These are phyloP conservation scores for Rubia balearica DNA, from an alignment of 305 asterid genomes.

Conservation along the genomic window DNA sequence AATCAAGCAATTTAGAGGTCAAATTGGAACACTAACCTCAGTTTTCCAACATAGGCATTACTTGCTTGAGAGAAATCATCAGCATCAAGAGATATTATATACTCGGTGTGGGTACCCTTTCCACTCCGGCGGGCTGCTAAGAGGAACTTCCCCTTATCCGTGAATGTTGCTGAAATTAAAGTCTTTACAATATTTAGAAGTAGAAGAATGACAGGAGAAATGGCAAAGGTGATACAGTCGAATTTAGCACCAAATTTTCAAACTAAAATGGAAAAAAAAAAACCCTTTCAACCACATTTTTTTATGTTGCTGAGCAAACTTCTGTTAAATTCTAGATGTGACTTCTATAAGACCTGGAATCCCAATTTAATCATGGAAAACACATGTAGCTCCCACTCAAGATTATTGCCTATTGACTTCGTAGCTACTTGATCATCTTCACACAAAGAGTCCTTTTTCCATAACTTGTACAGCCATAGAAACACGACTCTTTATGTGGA, in stretches of 20 bases:
- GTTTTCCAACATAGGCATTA: conserved; percentile 87
- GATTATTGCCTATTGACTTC: too few species aligned
- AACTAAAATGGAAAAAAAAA: not conserved
- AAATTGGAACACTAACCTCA: conserved; percentile 42
- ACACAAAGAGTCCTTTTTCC: not conserved
- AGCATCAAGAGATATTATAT: conserved; percentile 74
- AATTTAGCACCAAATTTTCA: not conserved
- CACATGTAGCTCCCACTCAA: not conserved
- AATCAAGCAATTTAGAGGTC: not conserved
- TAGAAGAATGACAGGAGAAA: not conserved
- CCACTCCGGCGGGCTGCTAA: conserved; percentile 80
- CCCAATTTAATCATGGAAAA: not conserved
- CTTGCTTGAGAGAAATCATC: conserved; percentile 81
- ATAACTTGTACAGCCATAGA: not conserved
- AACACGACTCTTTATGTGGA: not conserved
- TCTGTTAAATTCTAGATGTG: not conserved
- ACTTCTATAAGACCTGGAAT: not conserved
- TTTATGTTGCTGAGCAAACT: not conserved
- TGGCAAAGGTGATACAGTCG: not conserved
- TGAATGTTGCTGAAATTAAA: conserved; percentile 45
- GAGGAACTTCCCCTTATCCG: conserved; percentile 85
- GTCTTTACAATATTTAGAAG: conserved; percentile 11
- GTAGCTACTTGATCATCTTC: not conserved
- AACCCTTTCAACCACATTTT: too few species aligned
- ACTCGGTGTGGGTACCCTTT: conserved; percentile 75